phyloP scores from a whole-genome alignment of 1,284 basidiomycete genomes.

The Moesziomyces parantarcticus region DNA sequence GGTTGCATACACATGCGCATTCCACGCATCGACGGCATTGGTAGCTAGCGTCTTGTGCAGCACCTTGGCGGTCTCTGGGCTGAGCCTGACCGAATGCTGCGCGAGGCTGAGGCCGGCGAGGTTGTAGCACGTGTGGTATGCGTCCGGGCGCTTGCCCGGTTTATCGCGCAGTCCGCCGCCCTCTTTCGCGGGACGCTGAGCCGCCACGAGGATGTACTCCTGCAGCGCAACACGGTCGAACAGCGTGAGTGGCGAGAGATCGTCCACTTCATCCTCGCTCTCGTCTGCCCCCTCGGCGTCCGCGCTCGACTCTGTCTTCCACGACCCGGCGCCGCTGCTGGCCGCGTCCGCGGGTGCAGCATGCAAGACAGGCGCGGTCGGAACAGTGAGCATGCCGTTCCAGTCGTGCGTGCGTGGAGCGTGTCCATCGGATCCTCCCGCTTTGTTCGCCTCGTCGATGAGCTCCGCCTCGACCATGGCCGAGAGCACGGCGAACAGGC shows the following conservation, averaged over 20 bases:
- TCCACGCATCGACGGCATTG: constrained; percentile 34
- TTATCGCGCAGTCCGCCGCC: constrained; percentile 90
- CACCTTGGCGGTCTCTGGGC: constrained; percentile 23
- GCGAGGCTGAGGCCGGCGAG: constrained; percentile 59
- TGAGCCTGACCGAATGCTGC: constrained; percentile 56
- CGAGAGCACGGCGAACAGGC: constrained; percentile 83
- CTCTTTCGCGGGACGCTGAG: constrained; percentile 75
- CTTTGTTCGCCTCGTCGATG: constrained; percentile 24
- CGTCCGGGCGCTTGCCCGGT: constrained; percentile 80
- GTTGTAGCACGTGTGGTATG: constrained; percentile 68
- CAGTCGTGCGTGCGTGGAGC: constrained; percentile 37
- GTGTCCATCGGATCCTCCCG: constrained; percentile 19
- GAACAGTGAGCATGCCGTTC: constrained; percentile 39
- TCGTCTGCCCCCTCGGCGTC: constrained; percentile 2
- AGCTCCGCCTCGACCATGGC: constrained; percentile 72
- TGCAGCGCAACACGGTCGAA: constrained; percentile 76
- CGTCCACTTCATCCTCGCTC: constrained; percentile 16
- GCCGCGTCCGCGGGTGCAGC: constrained; percentile 6
- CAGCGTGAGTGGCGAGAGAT: constrained; percentile 44
- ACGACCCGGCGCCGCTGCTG: constrained; percentile 17
- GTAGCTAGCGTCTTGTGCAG: constrained; percentile 8
- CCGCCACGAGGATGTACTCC: constrained; percentile 86
- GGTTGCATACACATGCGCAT: constrained; percentile 37
- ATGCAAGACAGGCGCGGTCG: constrained; percentile 9
- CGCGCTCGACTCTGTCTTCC: constrained; percentile 39